Base-by-base conservation (phyloP, 2,329 filamentous ascomycete genomes). In the Neophaeococcomyces mojaviensis region DNA sequence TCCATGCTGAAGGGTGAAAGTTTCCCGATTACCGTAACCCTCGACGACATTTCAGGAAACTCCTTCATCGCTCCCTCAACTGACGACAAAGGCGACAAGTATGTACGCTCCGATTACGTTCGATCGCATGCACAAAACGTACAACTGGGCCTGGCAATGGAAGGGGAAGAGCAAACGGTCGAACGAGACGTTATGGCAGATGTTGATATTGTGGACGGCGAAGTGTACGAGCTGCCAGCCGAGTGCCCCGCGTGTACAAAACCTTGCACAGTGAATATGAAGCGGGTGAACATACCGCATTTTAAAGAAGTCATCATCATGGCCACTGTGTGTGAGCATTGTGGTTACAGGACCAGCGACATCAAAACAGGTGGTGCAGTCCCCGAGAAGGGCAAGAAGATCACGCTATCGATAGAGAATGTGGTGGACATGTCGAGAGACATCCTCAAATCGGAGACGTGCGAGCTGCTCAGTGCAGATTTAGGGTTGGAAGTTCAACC, bases 221-320 rank as follows among this genome's bases (percentile, higher is more conserved):
- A 95, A 64, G 85, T 96, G 22, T 97, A 97, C 71, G 82, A 81
- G 49, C 92, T 98, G 69, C 90, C 90, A 2, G 84, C 89, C 5
- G 86, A 81, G 48, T 98, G 92, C 65, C 92, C 92, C 0, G 90
- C 87, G 51, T 98, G 92, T 72, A 82, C 82, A 60, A 86, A 86
- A 66, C 71, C 80, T 3, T 96, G 89, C 68, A 81, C 81, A 3
- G 94, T 94, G 8, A 89, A 95, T 67, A 96, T 96, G 88, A 95
- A 96, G 73, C 94, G 95, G 83, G 88, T 97, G 47, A 88, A 94
- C 59, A 96, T 98, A 52, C 92, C 92, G 1, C 85, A 95, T 69
- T 98, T 98, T 72, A 94, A 96, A 69, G 87, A 97, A 62, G 92
- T 98, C 2, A 82, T 96, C 33, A 76, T 98, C 58, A 97, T 95